Percentiles rank a stretch among this genome's conserved stretches.
These are phyloP conservation scores for Hymenoscyphus fraxineus DNA, from an alignment of 2,329 filamentous ascomycete genomes.

Conservation along the genomic window DNA sequence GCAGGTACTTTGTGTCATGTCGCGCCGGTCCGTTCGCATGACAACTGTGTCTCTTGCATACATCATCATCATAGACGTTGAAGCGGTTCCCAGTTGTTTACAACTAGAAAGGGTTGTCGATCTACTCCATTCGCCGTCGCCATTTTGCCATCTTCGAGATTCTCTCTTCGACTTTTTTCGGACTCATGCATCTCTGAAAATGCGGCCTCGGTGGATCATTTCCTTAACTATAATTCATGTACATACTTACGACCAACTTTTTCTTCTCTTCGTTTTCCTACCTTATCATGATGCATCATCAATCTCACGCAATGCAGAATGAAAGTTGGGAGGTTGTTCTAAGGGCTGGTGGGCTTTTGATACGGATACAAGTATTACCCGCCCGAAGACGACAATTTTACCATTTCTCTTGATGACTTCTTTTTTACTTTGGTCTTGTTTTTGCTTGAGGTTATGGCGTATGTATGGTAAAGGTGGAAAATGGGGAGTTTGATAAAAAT, in stretches of 20 bases:
- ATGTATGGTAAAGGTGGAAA: too few relatives aligned
- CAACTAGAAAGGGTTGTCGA: background rate
- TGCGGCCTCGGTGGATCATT: background rate
- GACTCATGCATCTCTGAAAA: background rate
- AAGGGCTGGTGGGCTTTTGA: too few relatives aligned
- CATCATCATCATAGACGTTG: background rate
- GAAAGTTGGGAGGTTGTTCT: background rate
- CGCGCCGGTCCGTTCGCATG: constrained; percentile 9
- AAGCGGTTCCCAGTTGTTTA: background rate
- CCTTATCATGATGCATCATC: background rate
- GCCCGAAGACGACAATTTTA: background rate
- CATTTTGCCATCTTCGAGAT: background rate
- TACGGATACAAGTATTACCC: background rate
- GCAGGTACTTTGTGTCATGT: constrained; percentile 11
- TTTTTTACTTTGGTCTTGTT: too few relatives aligned
- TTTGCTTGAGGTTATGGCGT: too few relatives aligned
- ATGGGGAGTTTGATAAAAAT: background rate
- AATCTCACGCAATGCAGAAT: background rate
- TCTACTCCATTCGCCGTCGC: constrained; percentile 1
- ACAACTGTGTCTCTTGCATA: constrained; percentile 5
- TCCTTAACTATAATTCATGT: background rate
- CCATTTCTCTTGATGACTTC: background rate
- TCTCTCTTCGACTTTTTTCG: background rate
- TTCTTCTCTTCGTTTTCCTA: background rate
- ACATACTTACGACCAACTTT: background rate